phyloP scores from a whole-genome alignment of 73 alveolate genomes.

The Durusdinium trenchii region DNA sequence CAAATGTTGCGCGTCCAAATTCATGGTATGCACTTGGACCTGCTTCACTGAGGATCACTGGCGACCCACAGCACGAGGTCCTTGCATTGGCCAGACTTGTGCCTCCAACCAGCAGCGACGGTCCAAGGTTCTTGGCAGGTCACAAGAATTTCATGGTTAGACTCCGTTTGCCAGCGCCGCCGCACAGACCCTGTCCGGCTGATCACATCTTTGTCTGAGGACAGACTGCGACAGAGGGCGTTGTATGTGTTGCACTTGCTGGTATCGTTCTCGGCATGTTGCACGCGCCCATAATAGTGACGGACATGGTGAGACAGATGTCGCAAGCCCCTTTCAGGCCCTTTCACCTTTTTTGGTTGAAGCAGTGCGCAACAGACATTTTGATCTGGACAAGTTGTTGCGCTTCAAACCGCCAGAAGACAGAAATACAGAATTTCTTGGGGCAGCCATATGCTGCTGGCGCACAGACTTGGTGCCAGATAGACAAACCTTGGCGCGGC shows the following conservation, averaged over 20 bases:
- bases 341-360: not conserved
- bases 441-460: not conserved
- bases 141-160: not conserved
- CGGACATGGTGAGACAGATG: not conserved
- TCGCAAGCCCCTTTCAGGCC: not conserved
- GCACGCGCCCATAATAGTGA: not conserved
- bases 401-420: not conserved
- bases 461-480: not conserved
- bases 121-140: not conserved
- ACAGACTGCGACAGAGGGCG: not conserved
- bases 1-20: not conserved
- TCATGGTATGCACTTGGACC: no score
- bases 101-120: slow-evolving; percentile 8
- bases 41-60: no score
- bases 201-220: not conserved
- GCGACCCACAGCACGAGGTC: no score
- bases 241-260: not conserved
- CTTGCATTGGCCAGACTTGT: not conserved
- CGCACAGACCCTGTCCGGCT: not conserved
- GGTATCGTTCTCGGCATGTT: not conserved
- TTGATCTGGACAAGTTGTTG: not conserved
- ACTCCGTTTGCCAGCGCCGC: not conserved
- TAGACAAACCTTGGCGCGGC: not conserved
- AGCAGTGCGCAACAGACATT: not conserved
- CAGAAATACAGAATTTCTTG: not conserved